Evolutionary conservation across 1,284 basidiomycete genomes (phyloP), one percentile per base, ranked within the genome.

Genomic region (Schizopora paradoxa): DNA sequence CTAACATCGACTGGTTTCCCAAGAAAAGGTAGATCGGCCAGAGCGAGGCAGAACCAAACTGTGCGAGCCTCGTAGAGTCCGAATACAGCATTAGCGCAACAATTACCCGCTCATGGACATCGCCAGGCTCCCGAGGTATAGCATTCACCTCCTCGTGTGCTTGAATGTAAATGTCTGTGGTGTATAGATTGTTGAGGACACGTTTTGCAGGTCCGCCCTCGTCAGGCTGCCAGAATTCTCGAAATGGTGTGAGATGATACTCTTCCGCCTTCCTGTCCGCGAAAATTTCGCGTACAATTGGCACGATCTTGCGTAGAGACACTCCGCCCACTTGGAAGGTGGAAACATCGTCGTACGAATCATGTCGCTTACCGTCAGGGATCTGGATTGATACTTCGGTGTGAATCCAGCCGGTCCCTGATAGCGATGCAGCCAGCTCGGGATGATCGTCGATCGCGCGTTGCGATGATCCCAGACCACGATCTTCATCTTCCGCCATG

Each of bases 21-120:
- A 63, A 56, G 22, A 31, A 63, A 0, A 62, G 18, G 10, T 65
- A 65, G 0, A 61, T 21, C 0, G 60, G 64, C 64, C 63, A 65
- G 0, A 63, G 44, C 0, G 54, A 54, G 4, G 54, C 48, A 21
- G 56, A 36, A 0, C 63, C 59, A 31, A 62, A 61, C 8, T 54
- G 57, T 1, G 56, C 31, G 0, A 66, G 54, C 4, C 62, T 56
- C 0, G 55, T 65, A 0, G 54, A 38, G 45, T 67, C 62, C 0
- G 61, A 67, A 54, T 58, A 62, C 3, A 63, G 34, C 58, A 65
- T 63, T 0, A 65, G 34, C 0, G 50, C 50, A 0, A 50, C 44
- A 4, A 65, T 32, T 1, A 58, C 54, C 2, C 44, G 44, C 18
- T 63, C 55, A 4, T 58, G 47, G 2, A 45, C 47, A 19, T 58